Percentiles rank a stretch among this genome's conserved stretches.
phyloP scores from a whole-genome alignment of 164 flowering plant genomes.

The Kalanchoe fedtschenkoi region DNA sequence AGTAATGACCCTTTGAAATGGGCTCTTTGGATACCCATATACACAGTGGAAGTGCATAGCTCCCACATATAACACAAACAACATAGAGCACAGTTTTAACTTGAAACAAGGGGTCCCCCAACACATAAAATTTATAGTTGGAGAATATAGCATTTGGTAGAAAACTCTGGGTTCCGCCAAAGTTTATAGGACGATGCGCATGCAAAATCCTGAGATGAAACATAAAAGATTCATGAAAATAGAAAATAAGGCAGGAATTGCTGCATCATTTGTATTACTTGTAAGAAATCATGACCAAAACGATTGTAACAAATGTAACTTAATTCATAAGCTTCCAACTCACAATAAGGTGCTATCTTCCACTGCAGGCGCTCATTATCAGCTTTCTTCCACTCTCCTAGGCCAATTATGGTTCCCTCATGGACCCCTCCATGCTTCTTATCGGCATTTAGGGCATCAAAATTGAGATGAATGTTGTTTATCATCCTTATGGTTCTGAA shows the following conservation, averaged over 20 bases:
- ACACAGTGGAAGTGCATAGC: no score
- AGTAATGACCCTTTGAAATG: no score
- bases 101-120: neutral
- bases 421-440: conserved; percentile 2
- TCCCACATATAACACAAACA: neutral
- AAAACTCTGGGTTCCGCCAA: neutral
- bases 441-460: neutral
- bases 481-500: neutral
- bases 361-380: conserved; percentile 5
- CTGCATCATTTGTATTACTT: no score
- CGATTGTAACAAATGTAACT: neutral
- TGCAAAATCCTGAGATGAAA: neutral
- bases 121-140: neutral
- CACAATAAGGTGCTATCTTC: neutral
- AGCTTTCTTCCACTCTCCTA: conserved; percentile 1
- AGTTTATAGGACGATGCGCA: neutral
- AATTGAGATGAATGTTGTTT: conserved; percentile 5
- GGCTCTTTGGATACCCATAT: no score
- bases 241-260: neutral
- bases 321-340: neutral
- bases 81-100: neutral
- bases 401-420: neutral
- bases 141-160: neutral
- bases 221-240: neutral
- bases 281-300: neutral